Evolutionary conservation across 2,329 filamentous ascomycete species (phyloP).

Genomic region (Colletotrichum limetticola): DNA sequence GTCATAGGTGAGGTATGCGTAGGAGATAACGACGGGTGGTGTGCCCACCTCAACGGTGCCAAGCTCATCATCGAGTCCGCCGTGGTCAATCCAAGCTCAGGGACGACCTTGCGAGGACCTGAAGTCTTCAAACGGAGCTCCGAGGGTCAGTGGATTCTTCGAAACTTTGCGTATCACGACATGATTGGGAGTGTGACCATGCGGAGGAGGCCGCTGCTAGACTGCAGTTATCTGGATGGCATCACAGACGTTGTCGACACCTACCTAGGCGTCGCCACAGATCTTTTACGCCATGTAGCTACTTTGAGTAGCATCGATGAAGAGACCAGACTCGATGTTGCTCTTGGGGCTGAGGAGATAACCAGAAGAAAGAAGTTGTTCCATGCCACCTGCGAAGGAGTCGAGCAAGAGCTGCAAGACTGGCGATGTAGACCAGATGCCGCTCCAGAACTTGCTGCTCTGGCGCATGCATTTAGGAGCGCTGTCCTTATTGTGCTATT

Average conservation of each 20-base stretch:
- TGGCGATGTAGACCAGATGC: slow-evolving; percentile 23
- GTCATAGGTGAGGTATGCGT: slow-evolving; percentile 28
- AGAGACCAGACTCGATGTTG: not conserved
- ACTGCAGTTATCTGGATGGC: slow-evolving; percentile 28
- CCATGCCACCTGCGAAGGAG: not conserved
- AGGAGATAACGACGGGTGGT: slow-evolving; percentile 24
- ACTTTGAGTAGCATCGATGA: slow-evolving; percentile 20
- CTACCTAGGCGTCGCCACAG: slow-evolving; percentile 34
- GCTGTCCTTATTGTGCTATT: slow-evolving; percentile 23
- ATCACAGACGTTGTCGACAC: slow-evolving; percentile 35
- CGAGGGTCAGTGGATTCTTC: slow-evolving; percentile 36
- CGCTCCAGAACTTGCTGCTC: slow-evolving; percentile 2
- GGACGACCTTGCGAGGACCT: slow-evolving; percentile 6
- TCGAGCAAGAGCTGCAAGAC: slow-evolving; percentile 22
- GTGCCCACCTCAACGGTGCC: slow-evolving; percentile 30
- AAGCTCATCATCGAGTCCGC: slow-evolving; percentile 33
- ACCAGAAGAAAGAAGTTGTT: not conserved
- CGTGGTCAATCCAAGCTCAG: not conserved
- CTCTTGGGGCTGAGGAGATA: not conserved
- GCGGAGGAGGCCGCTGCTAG: slow-evolving; percentile 25
- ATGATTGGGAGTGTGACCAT: slow-evolving; percentile 30
- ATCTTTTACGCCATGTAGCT: slow-evolving; percentile 21
- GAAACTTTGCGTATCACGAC: slow-evolving; percentile 37
- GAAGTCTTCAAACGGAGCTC: slow-evolving; percentile 31
- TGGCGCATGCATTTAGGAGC: slow-evolving; percentile 24